Base-by-base conservation (phyloP, 108 stramenopile genomes). In the Cyclostephanos invisitatus region DNA sequence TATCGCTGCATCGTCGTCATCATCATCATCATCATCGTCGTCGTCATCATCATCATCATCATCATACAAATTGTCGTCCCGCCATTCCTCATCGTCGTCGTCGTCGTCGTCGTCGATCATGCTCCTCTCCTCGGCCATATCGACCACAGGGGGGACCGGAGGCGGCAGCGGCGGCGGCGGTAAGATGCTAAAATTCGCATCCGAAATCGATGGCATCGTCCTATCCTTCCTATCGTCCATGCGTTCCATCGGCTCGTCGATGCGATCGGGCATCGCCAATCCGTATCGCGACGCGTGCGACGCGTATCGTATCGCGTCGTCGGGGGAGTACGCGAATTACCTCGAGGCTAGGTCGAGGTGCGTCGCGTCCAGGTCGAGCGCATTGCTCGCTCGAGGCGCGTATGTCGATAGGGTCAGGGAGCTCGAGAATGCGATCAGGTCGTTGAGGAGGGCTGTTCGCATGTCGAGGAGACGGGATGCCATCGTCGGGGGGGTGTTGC, bases 281-380 rank as follows among this genome's bases (percentile, higher is more conserved):
- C 80, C 80, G 1, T 77, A 62, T 35, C 38, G 42, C 17, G 64
- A 67, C 10, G 61, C 50, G 53, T 81, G 80, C 63, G 32, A 37
- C 7, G 48, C 46, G 32, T 36, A 70, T 14, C 53, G 80, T 14
- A 0, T 14, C 2, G 11, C 44, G 44, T 46, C 44, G 1, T 40
- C 40, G 10, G 40, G 11, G 9, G 11, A 40, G 40, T 40, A 11
- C 40, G 40, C 7, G 5, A 11, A 11, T 11, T 46, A 46, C 44
- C 2, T 14, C 12, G 44, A 46, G 15, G 44, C 12, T 11, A 14
- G 15, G 3, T 14, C 44, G 44, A 46, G 15, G 15, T 46, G 44
- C 44, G 44, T 15, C 12, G 2, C 2, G 1, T 14, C 44, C 12
- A 46, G 44, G 14, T 46, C 44, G 44, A 14, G 15, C 12, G 44